Conservation (phyloP, 768 basidiomycete genomes). For the Kwoniella shandongensis region DNA sequence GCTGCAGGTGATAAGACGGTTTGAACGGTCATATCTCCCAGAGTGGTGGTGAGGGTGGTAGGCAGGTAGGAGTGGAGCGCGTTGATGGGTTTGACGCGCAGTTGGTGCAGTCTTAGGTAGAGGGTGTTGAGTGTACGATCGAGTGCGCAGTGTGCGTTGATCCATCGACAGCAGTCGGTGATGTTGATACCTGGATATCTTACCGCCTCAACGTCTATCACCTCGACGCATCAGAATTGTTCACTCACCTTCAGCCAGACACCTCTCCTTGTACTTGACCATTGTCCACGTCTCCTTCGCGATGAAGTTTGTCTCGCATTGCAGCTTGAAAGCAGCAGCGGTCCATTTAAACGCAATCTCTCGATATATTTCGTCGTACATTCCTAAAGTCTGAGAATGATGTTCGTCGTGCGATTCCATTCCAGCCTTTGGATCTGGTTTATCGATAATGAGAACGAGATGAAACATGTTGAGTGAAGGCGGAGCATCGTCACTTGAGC, state of each 20-base stretch:
- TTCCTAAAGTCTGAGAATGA: slow-evolving; percentile 20
- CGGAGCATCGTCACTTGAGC: slow-evolving; percentile 24
- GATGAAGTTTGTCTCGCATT: slow-evolving; percentile 81
- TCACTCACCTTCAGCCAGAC: slow-evolving; percentile 55
- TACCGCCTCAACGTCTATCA: neutral
- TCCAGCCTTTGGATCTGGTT: slow-evolving; percentile 68
- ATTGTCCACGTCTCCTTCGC: slow-evolving; percentile 75
- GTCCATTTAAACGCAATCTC: slow-evolving; percentile 86
- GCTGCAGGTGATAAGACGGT: slow-evolving; percentile 82
- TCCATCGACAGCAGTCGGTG: slow-evolving; percentile 54
- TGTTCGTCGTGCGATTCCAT: slow-evolving; percentile 18
- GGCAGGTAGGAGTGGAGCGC: slow-evolving; percentile 54
- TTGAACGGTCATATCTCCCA: slow-evolving; percentile 77
- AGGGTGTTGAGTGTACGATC: slow-evolving; percentile 76
- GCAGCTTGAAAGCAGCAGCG: slow-evolving; percentile 88
- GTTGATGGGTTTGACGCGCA: slow-evolving; percentile 32
- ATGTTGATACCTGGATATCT: slow-evolving; percentile 45
- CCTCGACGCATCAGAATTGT: neutral
- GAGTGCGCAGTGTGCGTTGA: slow-evolving; percentile 68
- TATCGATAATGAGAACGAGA: slow-evolving; percentile 79
- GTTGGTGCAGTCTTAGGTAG: slow-evolving; percentile 72
- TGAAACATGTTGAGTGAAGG: slow-evolving; percentile 61
- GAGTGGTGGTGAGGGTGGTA: slow-evolving; percentile 71
- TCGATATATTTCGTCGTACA: slow-evolving; percentile 74
- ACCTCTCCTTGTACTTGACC: slow-evolving; percentile 69